Base-by-base conservation (phyloP, 2,329 filamentous ascomycete genomes). In the Botrytis sinoallii region DNA sequence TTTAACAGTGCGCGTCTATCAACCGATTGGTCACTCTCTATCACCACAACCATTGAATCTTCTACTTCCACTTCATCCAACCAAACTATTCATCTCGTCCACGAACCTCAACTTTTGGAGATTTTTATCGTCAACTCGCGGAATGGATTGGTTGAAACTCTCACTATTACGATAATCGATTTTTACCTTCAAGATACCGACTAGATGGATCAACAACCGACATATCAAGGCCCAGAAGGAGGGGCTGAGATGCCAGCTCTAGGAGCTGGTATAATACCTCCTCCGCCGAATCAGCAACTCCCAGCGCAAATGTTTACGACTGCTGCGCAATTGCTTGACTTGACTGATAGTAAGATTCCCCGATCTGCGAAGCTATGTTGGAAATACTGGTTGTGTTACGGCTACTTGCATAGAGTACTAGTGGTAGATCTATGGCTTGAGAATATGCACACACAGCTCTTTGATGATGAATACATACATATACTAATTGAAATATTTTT, bases 281-380 rank as follows among this genome's bases (percentile, higher is more conserved):
- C 78, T 38, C 77, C 78, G 29, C 77, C 66, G 78, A 85, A 84
- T 44, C 88, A 89, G 76, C 92, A 93, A 83, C 85, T 95, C 57
- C 93, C 93, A 22, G 95, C 95, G 74, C 95, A 99, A 86, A 98
- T 98, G 92, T 99, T 99, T 85, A 97, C 96, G 29, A 99, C 96
- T 46, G 96, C 96, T 46, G 95, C 96, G 72, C 96, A 98, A 85
- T 86, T 99, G 74, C 86, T 99, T 74, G 96, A 99, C 82, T 88
- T 99, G 80, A 98, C 96, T 79, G 96, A 99, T 85, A 99, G 95
- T 98, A 90, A 86, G 93, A 80, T 79, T 74, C 64, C 68, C 75
- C 68, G 48, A 42, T 52, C 16, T 52, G 70, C 25, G 8, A 40
- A 59, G 25, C 52, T 48, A 60, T n/a, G 46, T 46, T 38, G 40